Evolutionary conservation across 140 eudicot species (phyloP).

Genomic region (Erigeron philadelphicus): DNA sequence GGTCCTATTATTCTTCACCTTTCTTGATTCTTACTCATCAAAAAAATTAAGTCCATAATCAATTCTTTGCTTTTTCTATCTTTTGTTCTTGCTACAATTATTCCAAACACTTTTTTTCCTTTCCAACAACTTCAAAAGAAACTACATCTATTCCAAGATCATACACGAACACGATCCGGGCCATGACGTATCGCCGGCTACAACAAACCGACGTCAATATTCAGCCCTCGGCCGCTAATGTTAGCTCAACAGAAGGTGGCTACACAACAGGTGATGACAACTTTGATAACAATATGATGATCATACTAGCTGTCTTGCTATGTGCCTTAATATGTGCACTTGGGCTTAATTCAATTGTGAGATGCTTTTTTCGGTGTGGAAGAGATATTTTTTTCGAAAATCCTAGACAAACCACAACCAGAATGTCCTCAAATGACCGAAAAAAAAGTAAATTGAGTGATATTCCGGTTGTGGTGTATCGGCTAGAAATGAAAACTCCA

Average conservation of each 20-base stretch:
- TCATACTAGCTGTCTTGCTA: conserved; percentile 62
- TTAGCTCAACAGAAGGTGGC: conserved; percentile 25
- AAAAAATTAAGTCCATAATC: not conserved
- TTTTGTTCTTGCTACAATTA: conserved; percentile 41
- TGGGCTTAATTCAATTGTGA: conserved; percentile 58
- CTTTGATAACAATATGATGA: conserved; percentile 76
- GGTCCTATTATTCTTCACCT: conserved; percentile 40
- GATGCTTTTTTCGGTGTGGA: conserved; percentile 54
- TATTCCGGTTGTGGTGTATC: conserved; percentile 59
- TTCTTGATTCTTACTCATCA: conserved; percentile 36
- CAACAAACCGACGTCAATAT: conserved; percentile 31
- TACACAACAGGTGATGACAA: conserved; percentile 28
- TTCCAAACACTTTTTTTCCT: conserved; percentile 34
- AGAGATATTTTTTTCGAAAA: conserved; percentile 18
- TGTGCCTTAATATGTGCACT: conserved; percentile 70
- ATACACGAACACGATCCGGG: not conserved
- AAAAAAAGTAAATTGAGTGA: conserved; percentile 43
- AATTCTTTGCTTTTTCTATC: conserved; percentile 28
- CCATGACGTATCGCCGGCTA: conserved; percentile 29
- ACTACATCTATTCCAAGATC: not conserved
- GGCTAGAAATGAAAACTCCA: conserved; percentile 32
- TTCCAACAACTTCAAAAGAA: conserved; percentile 5
- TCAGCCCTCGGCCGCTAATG: conserved; percentile 25
- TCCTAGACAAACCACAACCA: conserved; percentile 21
- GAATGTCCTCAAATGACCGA: conserved; percentile 28